These are phyloP conservation scores for Artomyces pyxidatus DNA, from an alignment of 768 basidiomycete species.

Conservation along the genomic window DNA sequence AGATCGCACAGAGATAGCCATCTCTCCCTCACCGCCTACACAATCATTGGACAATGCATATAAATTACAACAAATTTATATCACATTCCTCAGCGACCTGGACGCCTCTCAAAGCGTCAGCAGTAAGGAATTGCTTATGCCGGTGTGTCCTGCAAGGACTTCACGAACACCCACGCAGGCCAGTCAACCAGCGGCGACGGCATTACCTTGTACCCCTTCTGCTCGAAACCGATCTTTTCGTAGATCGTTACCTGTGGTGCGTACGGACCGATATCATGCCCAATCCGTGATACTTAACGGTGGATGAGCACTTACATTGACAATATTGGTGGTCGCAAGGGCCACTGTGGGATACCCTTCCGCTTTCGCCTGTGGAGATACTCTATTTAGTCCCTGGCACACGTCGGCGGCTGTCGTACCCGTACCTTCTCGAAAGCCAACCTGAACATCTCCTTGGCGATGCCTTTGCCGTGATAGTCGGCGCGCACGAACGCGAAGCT, in stretches of 20 bases:
- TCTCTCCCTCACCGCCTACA: too few relatives aligned
- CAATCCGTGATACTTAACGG: background rate
- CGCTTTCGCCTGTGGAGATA: conserved; percentile 2
- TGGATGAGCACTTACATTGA: conserved; percentile 1
- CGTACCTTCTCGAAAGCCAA: conserved; percentile 7
- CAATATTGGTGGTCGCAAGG: conserved; percentile 3
- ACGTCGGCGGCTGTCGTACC: too few relatives aligned
- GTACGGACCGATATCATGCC: background rate
- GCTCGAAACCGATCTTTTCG: conserved; percentile 13
- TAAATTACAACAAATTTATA: too few relatives aligned
- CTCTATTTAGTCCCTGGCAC: too few relatives aligned
- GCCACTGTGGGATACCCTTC: background rate
- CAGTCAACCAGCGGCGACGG: conserved; percentile 16
- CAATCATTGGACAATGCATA: too few relatives aligned
- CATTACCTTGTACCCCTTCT: conserved; percentile 8
- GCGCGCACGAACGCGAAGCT: conserved; percentile 9
- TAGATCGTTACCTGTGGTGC: conserved; percentile 12
- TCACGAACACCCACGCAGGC: conserved; percentile 12
- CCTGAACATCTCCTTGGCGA: conserved; percentile 8
- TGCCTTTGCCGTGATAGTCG: conserved; percentile 14
- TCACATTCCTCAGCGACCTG: too few relatives aligned
- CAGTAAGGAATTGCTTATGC: too few relatives aligned
- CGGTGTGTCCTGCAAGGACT: too few relatives aligned
- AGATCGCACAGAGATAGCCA: too few relatives aligned
- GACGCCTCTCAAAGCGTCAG: too few relatives aligned